Base-by-base conservation (phyloP, 2,329 filamentous ascomycete genomes). In the Orbilia oligospora region DNA sequence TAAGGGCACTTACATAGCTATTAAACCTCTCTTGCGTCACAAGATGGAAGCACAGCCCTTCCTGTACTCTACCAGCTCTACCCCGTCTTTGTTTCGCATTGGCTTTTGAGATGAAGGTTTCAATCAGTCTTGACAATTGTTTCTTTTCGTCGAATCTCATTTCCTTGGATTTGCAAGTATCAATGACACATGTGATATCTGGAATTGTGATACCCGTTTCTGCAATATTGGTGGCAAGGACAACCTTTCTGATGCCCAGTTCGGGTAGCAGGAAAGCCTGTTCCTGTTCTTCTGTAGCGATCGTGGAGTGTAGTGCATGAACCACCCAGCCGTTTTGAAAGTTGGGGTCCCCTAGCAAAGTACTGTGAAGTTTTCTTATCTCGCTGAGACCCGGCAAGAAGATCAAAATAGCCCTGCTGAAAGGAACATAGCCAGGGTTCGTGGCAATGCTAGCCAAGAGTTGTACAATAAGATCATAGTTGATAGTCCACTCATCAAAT, bases 191-290 rank as follows among this genome's bases (percentile, higher is more conserved):
- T 0, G 96, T 98, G 33, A 99, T 93, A 83, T 99, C 96, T 0
- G 96, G 96, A 81, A 99, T 99, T 0, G 96, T 99, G 83, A 99
- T 97, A 86, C 96, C 96, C 0, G 96, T 99, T 84, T 99, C 96
- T 3, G 96, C 96, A 84, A 99, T 99, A 83, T 99, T 99, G 14
- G 96, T 99, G 0, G 96, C 94, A 69, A 99, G 88, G 1, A 99
- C 95, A 80, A 99, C 96, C 85, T 99, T 99, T 80, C 94, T 89
- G 71, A 90, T 87, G 0, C 95, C 95, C 6, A 6, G 27, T 2
- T 87, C 88, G 0, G 94, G 96, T 0, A 97, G 86, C 5, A 93
- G 86, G 83, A 99, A 99, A 0, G 96, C 96, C 38, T 92, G 91
- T 84, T 99, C 95, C 83, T 99, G 96, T 79, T 99, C 96, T 82